Base-by-base conservation (phyloP, 495 filamentous ascomycete species). In the Friedmanniomyces endolithicus region DNA sequence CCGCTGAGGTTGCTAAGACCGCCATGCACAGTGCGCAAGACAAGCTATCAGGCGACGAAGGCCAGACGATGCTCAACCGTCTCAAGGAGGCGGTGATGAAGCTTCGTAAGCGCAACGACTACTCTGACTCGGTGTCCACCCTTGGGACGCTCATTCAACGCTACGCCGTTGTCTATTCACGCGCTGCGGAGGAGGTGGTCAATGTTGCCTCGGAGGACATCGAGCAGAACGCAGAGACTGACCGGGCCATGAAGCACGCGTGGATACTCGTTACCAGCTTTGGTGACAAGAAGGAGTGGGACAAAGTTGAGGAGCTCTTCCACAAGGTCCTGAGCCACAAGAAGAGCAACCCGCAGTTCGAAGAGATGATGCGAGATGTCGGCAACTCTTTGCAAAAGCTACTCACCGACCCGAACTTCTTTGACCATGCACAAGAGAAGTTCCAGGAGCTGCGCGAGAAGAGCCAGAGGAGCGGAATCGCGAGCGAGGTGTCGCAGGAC, bases 341-440 rank as follows among this genome's bases (percentile, higher is more conserved):
- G 2, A 74, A 85, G 47, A 80, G 77, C 24, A 87, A 95, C 63
- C 85, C 86, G 0, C 80, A 94, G 35, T 95, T 95, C 59, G 90
- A 97, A 59, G 65, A 76, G 23, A 65, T 94, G 27, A 78, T 94
- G 67, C 73, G 70, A 11, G 83, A 90, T 24, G 69, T 90, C 6
- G 84, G 83, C 0, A 76, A 76, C 47, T 79, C 84, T 3, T 60
- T 92, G 4, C 84, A 92, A 64, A 82, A 86, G 48, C 79, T 97
- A 66, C 71, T 95, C n/a, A 92, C 79, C 0, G 85, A 97, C 59
- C 89, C 90, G 0, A 75, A 79, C 1, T 95, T 94, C 64, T 84
- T 92, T 59, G 82, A 86, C 41, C 75, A 83, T 17, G 81, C 81
- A 1, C 71, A 76, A 8, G 72, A 86, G 61, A 87, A 86, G 50